Evolutionary conservation across 2,329 filamentous ascomycete species (phyloP).

Genomic region (Coniosporium tulheliwenetii): DNA sequence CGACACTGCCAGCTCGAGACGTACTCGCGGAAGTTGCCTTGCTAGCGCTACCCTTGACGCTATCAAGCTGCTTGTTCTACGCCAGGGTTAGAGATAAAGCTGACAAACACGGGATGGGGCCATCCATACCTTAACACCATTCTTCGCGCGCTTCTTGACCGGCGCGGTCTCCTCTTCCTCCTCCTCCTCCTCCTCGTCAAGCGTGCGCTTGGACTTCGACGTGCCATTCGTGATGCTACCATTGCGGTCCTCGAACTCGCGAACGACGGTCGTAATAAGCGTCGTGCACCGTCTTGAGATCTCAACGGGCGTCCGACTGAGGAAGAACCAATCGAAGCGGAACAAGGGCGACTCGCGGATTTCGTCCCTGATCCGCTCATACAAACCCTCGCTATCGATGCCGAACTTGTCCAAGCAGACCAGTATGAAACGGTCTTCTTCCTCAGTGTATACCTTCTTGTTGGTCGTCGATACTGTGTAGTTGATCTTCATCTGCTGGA

Average conservation of each 20-base stretch:
- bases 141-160: slow-evolving; percentile 91
- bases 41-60: slow-evolving; percentile 58
- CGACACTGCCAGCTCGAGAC: slow-evolving; percentile 78
- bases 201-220: slow-evolving; percentile 55
- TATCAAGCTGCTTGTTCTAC: slow-evolving; percentile 88
- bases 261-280: slow-evolving; percentile 80
- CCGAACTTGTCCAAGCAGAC: slow-evolving; percentile 88
- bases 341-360: slow-evolving; percentile 90
- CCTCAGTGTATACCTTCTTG: slow-evolving; percentile 98
- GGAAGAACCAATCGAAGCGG: slow-evolving; percentile 98
- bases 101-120: not conserved
- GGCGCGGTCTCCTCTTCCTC: slow-evolving; percentile 52
- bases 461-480: slow-evolving; percentile 98
- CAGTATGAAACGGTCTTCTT: slow-evolving; percentile 89
- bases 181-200: slow-evolving; percentile 75
- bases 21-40: slow-evolving; percentile 63
- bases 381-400: slow-evolving; percentile 77
- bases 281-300: slow-evolving; percentile 87
- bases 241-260: slow-evolving; percentile 61
- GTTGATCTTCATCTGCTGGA: slow-evolving; percentile 97
- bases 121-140: slow-evolving; percentile 62
- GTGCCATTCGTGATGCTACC: slow-evolving; percentile 41
- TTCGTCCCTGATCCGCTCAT: slow-evolving; percentile 92
- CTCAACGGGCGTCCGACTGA: slow-evolving; percentile 84
- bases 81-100: slow-evolving; percentile 4